Evolutionary conservation across 352 stramenopile genomes (phyloP).

Genomic region (Globisporangium okanoganense): DNA sequence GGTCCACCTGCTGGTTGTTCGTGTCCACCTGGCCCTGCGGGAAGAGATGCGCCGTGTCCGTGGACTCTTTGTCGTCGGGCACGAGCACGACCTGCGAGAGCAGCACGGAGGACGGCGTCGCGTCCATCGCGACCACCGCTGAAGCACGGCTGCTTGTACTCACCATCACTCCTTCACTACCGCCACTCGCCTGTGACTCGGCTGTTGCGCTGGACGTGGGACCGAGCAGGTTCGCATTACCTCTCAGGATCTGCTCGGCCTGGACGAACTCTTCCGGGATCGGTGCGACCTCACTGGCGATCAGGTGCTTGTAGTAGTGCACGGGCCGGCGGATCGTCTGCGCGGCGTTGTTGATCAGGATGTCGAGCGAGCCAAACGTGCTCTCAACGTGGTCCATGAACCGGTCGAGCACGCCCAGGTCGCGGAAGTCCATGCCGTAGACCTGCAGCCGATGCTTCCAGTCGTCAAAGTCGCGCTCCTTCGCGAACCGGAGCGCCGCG

Average conservation of each 20-base stretch:
- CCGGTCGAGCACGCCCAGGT: conserved; percentile 90
- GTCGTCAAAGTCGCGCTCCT: conserved; percentile 79
- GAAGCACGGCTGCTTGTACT: conserved; percentile 15
- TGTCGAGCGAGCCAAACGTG: conserved; percentile 80
- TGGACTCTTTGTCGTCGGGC: conserved; percentile 76
- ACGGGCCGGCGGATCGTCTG: conserved; percentile 93
- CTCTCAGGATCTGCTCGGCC: conserved; percentile 42
- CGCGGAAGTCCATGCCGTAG: conserved; percentile 93
- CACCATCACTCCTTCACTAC: conserved; percentile 26
- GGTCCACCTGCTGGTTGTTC: conserved; percentile 93
- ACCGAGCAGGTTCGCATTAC: conserved; percentile 43
- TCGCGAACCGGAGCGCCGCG: conserved; percentile 80
- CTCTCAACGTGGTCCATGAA: conserved; percentile 89
- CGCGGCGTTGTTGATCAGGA: conserved; percentile 96
- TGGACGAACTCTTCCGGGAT: conserved; percentile 42
- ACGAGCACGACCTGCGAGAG: conserved; percentile 89
- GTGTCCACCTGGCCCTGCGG: conserved; percentile 80
- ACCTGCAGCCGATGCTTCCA: conserved; percentile 86
- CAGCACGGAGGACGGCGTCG: conserved; percentile 71
- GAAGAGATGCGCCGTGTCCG: conserved; percentile 49
- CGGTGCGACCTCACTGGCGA: conserved; percentile 69
- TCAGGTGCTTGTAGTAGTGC: conserved; percentile 89
- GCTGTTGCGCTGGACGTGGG: not conserved
- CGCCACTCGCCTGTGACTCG: not conserved
- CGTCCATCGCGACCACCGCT: conserved; percentile 13